Evolutionary conservation across 495 filamentous ascomycete genomes (phyloP).

Genomic region (Mytilinidion resinicola): DNA sequence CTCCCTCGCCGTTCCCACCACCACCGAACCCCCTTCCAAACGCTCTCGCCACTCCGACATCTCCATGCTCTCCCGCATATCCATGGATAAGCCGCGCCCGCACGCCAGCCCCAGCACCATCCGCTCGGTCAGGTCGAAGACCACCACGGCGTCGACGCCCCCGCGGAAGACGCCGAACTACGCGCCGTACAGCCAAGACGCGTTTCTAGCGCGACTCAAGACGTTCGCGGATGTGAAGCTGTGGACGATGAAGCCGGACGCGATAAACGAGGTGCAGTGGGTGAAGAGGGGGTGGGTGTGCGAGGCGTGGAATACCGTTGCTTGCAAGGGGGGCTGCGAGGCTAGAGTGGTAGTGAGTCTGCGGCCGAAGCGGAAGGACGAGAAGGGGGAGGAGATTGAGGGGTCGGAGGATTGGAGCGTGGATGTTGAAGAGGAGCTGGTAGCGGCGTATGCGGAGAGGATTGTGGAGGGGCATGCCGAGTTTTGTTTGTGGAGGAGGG

Average conservation of each 20-base stretch:
- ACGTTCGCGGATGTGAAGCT: conserved; percentile 85
- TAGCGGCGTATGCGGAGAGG: conserved; percentile 67
- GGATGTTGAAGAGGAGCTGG: conserved; percentile 55
- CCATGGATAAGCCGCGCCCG: background rate
- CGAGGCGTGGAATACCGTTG: conserved; percentile 70
- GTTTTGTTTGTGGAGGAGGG: conserved; percentile 78
- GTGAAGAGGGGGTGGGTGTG: conserved; percentile 91
- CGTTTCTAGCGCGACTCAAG: conserved; percentile 73
- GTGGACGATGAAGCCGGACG: conserved; percentile 76
- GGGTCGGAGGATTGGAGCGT: conserved; percentile 54
- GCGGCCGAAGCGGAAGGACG: conserved; percentile 20
- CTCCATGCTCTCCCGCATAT: conserved; percentile 5
- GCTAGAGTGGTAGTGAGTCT: conserved; percentile 75
- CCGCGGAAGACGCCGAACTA: conserved; percentile 50
- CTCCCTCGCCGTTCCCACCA: conserved; percentile 11
- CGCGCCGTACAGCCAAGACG: conserved; percentile 74
- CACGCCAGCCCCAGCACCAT: conserved; percentile 1
- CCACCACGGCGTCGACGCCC: background rate
- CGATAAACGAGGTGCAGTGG: conserved; percentile 88
- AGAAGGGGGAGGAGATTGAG: conserved; percentile 50
- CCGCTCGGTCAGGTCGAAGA: conserved; percentile 6
- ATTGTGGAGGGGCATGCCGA: conserved; percentile 74
- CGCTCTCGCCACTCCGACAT: conserved; percentile 23
- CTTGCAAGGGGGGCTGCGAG: conserved; percentile 72
- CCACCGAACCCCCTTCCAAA: conserved; percentile 20